Conservation (phyloP, 495 filamentous ascomycete species). For the Schizothecium vesticola region DNA sequence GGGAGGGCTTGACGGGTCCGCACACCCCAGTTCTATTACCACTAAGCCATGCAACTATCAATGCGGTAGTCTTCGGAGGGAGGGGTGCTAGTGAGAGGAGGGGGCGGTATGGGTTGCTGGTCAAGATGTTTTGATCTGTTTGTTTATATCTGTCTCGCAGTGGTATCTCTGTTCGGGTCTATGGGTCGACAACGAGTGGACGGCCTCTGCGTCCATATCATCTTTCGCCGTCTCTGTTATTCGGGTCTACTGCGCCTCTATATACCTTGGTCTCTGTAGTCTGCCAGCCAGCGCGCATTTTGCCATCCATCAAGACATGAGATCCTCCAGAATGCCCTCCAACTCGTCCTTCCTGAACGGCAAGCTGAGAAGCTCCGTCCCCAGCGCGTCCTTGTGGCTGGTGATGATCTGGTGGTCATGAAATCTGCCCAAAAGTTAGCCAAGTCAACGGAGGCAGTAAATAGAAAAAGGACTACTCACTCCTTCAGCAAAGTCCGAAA, state of each 20-base stretch:
- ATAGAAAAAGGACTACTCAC: slow-evolving; percentile 39
- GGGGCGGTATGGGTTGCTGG: neutral
- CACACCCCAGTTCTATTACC: neutral
- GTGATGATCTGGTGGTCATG: slow-evolving; percentile 97
- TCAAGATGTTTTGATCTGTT: neutral
- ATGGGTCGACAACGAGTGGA: neutral
- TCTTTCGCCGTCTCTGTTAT: neutral
- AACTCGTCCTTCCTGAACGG: slow-evolving; percentile 86
- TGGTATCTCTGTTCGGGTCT: too few species aligned
- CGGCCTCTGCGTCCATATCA: neutral
- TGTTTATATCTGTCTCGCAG: neutral
- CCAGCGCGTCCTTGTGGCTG: slow-evolving; percentile 74
- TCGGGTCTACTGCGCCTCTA: neutral
- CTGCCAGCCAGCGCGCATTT: neutral
- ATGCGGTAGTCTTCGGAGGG: neutral
- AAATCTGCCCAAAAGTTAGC: slow-evolving; percentile 47
- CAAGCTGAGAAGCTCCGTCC: slow-evolving; percentile 77
- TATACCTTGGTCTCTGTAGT: neutral
- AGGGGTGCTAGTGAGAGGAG: neutral
- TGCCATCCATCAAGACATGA: slow-evolving; percentile 44
- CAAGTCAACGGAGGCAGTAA: neutral
- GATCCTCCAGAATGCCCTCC: slow-evolving; percentile 81
- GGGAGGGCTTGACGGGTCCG: neutral
- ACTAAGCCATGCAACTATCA: neutral
- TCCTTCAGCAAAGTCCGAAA: slow-evolving; percentile 93